A percentile compares a stretch with the other conserved stretches of the same genome.
Evolutionary conservation across 2,329 filamentous ascomycete species (phyloP).

Genomic region (Ilyonectria destructans): DNA sequence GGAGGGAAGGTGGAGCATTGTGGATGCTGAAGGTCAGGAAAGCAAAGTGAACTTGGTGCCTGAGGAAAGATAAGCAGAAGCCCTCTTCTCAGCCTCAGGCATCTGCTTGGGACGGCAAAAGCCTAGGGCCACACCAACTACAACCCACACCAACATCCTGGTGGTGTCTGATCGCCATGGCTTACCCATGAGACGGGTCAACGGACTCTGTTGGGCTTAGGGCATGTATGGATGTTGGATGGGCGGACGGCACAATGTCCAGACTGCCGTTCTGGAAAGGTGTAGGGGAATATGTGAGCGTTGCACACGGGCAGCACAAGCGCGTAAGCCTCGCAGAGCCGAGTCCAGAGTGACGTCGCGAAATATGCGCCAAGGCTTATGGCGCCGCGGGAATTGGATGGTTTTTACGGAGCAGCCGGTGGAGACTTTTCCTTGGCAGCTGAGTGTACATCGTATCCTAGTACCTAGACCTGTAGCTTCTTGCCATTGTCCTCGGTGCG

Average conservation of each 20-base stretch:
- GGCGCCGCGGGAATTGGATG: slow-evolving; percentile 25
- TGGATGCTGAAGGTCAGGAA: background rate
- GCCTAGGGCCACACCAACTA: background rate
- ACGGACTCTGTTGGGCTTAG: background rate
- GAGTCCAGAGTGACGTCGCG: slow-evolving; percentile 9
- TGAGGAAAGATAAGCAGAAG: background rate
- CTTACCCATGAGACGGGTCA: background rate
- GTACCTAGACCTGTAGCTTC: background rate
- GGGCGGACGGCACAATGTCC: background rate
- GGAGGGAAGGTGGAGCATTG: background rate
- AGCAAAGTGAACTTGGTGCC: background rate
- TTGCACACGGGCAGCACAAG: background rate
- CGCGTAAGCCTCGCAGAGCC: background rate
- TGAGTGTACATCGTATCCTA: background rate
- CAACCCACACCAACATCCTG: background rate
- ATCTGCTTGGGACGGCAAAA: background rate
- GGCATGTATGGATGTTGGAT: background rate
- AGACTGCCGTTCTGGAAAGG: background rate
- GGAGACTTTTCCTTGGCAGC: slow-evolving; percentile 14
- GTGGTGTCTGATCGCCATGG: background rate
- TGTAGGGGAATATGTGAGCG: background rate
- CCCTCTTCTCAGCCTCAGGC: background rate
- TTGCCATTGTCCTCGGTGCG: background rate
- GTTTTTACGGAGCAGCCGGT: slow-evolving; percentile 5
- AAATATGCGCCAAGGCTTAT: slow-evolving; percentile 4